Evolutionary conservation across 257 asterid species (phyloP), one percentile per base, ranked within the genome.

Genomic region (Vinca minor): DNA sequence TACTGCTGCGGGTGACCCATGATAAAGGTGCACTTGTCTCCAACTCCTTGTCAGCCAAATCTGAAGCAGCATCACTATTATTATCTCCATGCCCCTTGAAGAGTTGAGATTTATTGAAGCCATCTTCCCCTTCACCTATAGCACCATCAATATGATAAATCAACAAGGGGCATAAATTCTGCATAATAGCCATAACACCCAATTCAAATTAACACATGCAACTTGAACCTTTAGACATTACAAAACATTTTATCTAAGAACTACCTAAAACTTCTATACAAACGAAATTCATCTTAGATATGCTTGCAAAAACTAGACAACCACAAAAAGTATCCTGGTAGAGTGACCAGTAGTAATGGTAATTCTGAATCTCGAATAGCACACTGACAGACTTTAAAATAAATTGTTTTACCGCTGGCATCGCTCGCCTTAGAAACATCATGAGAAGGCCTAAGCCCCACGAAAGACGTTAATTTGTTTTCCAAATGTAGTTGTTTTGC

Each of bases 21-120:
- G 95, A 78, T 59, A 76, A 63, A 53, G 84, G 82, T 34, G 71
- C 81, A 71, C 88, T 83, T 26, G 78, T 68, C 69, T 82, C 89
- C 60, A 76, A 68, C 66, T 82, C 88, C 64, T 82, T 79, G 34
- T 76, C 81, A 50, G 69, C 67, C 20, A 69, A 34, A 73, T 50
- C 55, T 14, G 70, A 71, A 56, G 73, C 69, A 60, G 64, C 47
- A 74, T 67, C 60, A 10, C 59, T 42, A 49, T 54, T 71, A 17
- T 71, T 75, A 64, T 76, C 32, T 38, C 59, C 77, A 48, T 58
- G 76, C 45, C 44, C 75, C 65, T 68, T 64, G 47, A 50, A 31
- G 49, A 49, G 28, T 5, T 64, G 39, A 65, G 15, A 59, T 34
- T 47, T 64, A 48, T 64, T 66, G 41, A 50, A 71, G 45, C 42